Percentiles rank a stretch among this genome's conserved stretches.
Evolutionary conservation across 75 land plant genomes (phyloP).

Genomic region (Selaginella moellendorffii): DNA sequence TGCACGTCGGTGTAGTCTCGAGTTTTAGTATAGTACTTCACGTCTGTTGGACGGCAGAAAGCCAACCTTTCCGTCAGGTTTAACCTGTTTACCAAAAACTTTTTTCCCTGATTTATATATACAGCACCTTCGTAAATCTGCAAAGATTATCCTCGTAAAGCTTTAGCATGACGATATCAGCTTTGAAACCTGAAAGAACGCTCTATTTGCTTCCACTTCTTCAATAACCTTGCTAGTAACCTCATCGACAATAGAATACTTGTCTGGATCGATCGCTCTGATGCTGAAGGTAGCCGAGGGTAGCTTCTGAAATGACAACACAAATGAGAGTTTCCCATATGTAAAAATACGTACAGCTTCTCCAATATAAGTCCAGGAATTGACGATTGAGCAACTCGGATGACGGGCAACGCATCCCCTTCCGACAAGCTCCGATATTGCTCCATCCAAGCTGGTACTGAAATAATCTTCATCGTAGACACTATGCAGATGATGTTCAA

Average conservation of each 20-base stretch:
- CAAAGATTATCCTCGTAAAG: neutral
- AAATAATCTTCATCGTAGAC: constrained; percentile 64
- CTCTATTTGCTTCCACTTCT: constrained; percentile 93
- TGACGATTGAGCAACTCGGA: constrained; percentile 24
- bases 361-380: constrained; percentile 75
- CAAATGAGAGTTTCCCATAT: neutral
- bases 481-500: constrained; percentile 59
- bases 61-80: constrained; percentile 67
- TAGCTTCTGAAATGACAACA: constrained; percentile 32
- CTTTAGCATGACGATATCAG: neutral
- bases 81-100: constrained; percentile 52
- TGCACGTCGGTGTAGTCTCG: constrained; percentile 91
- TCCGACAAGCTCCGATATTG: constrained; percentile 37
- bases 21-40: constrained; percentile 88
- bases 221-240: constrained; percentile 58
- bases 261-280: constrained; percentile 64
- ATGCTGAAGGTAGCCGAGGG: constrained; percentile 65
- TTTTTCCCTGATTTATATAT: constrained; percentile 80
- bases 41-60: constrained; percentile 51
- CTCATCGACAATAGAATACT: constrained; percentile 57
- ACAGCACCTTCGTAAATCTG: constrained; percentile 99
- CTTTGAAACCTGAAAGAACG: constrained; percentile 76
- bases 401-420: constrained; percentile 44
- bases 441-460: constrained; percentile 49
- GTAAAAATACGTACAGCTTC: constrained; percentile 38